Percentiles rank a stretch among this genome's conserved stretches.
These are phyloP conservation scores for Nemania sp. DNA, from an alignment of 2,329 filamentous ascomycete genomes.

Conservation along the genomic window DNA sequence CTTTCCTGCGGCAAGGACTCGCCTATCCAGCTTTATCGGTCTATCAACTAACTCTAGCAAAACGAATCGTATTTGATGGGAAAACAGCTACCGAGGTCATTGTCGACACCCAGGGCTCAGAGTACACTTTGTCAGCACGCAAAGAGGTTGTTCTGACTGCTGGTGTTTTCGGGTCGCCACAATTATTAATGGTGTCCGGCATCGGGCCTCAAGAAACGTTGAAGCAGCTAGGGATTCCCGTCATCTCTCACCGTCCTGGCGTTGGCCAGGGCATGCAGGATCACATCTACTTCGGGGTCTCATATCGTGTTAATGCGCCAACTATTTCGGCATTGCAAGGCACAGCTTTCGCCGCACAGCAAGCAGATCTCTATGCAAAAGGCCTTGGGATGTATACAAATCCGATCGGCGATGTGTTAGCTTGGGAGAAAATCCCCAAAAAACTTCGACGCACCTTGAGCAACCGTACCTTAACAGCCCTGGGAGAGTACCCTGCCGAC, in stretches of 20 bases:
- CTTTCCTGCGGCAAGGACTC: neutral
- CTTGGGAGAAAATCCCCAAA: neutral
- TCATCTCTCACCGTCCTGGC: neutral
- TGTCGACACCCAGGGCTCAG: neutral
- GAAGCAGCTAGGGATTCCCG: neutral
- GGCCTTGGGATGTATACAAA: neutral
- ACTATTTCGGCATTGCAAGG: neutral
- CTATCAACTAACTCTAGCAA: neutral
- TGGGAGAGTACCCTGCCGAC: neutral
- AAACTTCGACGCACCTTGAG: neutral
- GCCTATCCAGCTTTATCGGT: neutral
- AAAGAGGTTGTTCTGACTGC: conserved; percentile 13
- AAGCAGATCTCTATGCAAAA: neutral
- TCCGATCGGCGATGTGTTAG: neutral
- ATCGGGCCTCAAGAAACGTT: neutral
- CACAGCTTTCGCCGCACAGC: conserved; percentile 5
- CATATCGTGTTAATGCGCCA: neutral
- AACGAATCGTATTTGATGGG: neutral
- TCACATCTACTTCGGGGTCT: neutral
- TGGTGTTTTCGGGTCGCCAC: neutral
- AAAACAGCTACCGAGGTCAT: neutral
- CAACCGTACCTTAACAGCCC: neutral
- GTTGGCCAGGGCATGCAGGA: conserved; percentile 4
- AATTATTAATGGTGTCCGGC: conserved; percentile 1
- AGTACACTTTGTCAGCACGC: conserved; percentile 18